phyloP scores from a whole-genome alignment of 768 basidiomycete genomes.

The Russula compacta region DNA sequence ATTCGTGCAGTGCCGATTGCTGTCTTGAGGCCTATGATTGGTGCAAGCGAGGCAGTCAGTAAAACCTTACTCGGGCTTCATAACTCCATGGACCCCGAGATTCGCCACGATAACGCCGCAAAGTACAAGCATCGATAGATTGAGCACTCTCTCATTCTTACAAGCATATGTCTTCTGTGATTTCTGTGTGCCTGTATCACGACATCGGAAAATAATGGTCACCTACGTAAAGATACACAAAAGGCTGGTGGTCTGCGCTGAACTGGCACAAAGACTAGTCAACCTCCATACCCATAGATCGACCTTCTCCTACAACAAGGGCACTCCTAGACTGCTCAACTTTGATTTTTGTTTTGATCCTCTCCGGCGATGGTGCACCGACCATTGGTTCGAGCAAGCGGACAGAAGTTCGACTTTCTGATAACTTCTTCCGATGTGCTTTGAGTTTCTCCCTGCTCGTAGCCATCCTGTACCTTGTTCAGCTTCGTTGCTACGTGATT shows the following conservation, averaged over 20 bases:
- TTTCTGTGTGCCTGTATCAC: background rate
- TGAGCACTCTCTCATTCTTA: background rate
- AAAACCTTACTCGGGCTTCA: constrained; percentile 91
- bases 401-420: constrained; percentile 45
- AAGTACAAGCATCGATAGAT: constrained; percentile 82
- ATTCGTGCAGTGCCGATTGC: constrained; percentile 97
- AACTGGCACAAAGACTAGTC: constrained; percentile 36
- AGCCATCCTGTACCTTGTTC: constrained; percentile 56
- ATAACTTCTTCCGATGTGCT: constrained; percentile 58
- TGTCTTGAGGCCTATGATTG: constrained; percentile 96
- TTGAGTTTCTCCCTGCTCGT: constrained; percentile 70
- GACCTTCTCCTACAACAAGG: constrained; percentile 74
- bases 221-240: background rate
- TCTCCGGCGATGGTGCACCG: constrained; percentile 35
- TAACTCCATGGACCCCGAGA: constrained; percentile 83
- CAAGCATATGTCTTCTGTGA: background rate
- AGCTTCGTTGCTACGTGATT: background rate
- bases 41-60: constrained; percentile 92
- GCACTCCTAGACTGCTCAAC: constrained; percentile 55
- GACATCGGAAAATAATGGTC: background rate
- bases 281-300: constrained; percentile 86
- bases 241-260: background rate
- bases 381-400: constrained; percentile 59
- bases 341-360: constrained; percentile 71
- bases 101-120: constrained; percentile 75